Conservation (phyloP, 1,284 basidiomycete genomes). For the Vanrija sp. region DNA sequence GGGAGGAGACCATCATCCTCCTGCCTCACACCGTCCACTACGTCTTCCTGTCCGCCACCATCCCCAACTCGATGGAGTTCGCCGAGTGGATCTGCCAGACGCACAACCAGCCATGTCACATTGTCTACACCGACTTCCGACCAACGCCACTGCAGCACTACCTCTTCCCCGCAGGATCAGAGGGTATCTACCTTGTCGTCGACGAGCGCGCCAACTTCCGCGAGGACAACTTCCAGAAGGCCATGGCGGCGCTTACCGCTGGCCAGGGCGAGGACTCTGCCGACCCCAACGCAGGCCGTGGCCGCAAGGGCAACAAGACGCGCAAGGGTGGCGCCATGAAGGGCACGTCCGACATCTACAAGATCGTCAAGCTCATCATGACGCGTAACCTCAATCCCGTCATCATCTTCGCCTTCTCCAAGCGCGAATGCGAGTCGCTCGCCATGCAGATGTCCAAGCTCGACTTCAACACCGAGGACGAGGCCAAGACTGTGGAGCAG, state of each 20-base stretch:
- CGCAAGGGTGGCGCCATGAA: constrained; percentile 89
- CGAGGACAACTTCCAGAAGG: constrained; percentile 96
- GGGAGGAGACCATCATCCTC: constrained; percentile 89
- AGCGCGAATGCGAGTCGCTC: constrained; percentile 92
- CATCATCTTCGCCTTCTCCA: constrained; percentile 98
- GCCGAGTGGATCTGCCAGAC: constrained; percentile 98
- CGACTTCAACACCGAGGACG: constrained; percentile 92
- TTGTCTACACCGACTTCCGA: constrained; percentile 98
- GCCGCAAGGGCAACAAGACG: constrained; percentile 74
- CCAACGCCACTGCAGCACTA: constrained; percentile 98
- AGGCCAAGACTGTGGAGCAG: constrained; percentile 79
- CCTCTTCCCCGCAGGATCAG: constrained; percentile 91
- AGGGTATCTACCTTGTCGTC: constrained; percentile 95
- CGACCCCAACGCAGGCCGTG: constrained; percentile 72
- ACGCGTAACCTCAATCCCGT: constrained; percentile 96
- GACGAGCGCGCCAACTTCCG: constrained; percentile 96
- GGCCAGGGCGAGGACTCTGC: constrained; percentile 88
- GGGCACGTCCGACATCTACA: constrained; percentile 73
- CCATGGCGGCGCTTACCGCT: constrained; percentile 89
- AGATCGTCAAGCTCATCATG: constrained; percentile 99
- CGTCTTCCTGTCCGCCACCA: constrained; percentile 99
- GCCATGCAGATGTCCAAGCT: constrained; percentile 91
- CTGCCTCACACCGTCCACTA: constrained; percentile 94
- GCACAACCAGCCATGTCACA: constrained; percentile 96
- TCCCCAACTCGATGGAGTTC: constrained; percentile 99